A percentile compares a stretch with the other conserved stretches of the same genome.
These are phyloP conservation scores for Trametes hirsuta DNA, from an alignment of 1,284 basidiomycete species.

Conservation along the genomic window DNA sequence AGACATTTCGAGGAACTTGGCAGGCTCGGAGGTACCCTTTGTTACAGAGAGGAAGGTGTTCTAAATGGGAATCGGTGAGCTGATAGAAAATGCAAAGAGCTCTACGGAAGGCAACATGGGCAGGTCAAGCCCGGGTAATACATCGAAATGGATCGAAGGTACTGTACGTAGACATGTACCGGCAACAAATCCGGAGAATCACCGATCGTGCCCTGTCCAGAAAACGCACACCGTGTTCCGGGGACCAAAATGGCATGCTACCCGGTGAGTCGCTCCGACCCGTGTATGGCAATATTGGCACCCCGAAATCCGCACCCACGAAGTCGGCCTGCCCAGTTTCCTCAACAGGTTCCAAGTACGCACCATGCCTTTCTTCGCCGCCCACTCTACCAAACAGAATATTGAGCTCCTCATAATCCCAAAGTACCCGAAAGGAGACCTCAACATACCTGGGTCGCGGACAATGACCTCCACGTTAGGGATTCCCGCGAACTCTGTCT, in stretches of 20 bases:
- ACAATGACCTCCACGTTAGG: constrained; percentile 73
- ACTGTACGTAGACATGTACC: too few relatives aligned
- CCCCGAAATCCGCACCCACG: too few relatives aligned
- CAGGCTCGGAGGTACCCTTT: constrained; percentile 81
- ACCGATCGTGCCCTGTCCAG: too few relatives aligned
- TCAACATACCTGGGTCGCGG: constrained; percentile 67
- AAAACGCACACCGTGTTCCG: too few relatives aligned
- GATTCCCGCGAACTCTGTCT: constrained; percentile 69
- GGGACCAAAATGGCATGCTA: too few relatives aligned
- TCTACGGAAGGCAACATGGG: too few relatives aligned
- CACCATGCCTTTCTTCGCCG: constrained; percentile 82
- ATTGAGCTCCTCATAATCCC: neutral
- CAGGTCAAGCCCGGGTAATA: too few relatives aligned
- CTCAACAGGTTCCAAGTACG: neutral
- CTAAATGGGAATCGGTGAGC: constrained; percentile 38
- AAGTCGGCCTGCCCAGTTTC: too few relatives aligned
- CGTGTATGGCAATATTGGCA: too few relatives aligned
- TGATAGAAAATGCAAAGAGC: neutral
- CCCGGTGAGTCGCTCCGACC: too few relatives aligned
- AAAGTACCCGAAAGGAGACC: neutral
- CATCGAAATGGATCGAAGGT: too few relatives aligned
- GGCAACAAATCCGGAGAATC: too few relatives aligned
- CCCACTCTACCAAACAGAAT: constrained; percentile 61
- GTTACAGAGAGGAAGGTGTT: constrained; percentile 88
- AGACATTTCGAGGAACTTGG: constrained; percentile 88